Base-by-base conservation (phyloP, 805 yeast species). In the Yarrowia divulgata region DNA sequence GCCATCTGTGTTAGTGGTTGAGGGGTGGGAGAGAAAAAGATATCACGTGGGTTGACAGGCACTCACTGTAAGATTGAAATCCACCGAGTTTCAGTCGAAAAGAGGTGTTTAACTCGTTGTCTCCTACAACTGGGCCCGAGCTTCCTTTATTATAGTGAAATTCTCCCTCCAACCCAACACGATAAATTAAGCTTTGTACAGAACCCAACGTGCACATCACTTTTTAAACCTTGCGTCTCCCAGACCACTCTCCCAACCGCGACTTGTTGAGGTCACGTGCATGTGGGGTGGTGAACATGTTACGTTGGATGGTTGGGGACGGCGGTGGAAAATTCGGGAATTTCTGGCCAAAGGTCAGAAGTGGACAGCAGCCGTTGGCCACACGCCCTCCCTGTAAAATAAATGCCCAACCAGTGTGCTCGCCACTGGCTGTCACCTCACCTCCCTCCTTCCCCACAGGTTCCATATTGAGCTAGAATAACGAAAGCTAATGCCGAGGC, bases 211-310 rank as follows among this genome's bases (percentile, higher is more conserved):
- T 57, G 63, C 63, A 40, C 63, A 57, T 58, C 50, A 19, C 12
- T 45, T 45, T 58, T 58, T n/a, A 23, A 58, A 32, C 50, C 32
- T 43, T 42, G 13, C n/a, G 12, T 19, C 39, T 32, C 6, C 29
- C 34, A 39, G 54, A 8, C n/a, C 35, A 6, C 35, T 39, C 48
- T 57, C 63, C 50, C 66, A 58, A 58, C 66, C 29, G 66, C 50
- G 50, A 55, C 50, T 58, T 58, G 66, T 58, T 58, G 66, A 58
- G 66, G 66, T 58, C 66, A 58, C 66, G 66, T 58, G 66, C 19
- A 57, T 57, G 49, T 29, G 63, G 63, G 49, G 60, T 14, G 43
- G 29, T 49, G 34, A 6, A 29, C 35, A 48, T 48, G 55, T 32
- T 48, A 48, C 37, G 32, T 9, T 43, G 45, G 18, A 14, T 43